Conservation (phyloP, 1,139 yeast species). For the Sugiyamaella castrensis region DNA sequence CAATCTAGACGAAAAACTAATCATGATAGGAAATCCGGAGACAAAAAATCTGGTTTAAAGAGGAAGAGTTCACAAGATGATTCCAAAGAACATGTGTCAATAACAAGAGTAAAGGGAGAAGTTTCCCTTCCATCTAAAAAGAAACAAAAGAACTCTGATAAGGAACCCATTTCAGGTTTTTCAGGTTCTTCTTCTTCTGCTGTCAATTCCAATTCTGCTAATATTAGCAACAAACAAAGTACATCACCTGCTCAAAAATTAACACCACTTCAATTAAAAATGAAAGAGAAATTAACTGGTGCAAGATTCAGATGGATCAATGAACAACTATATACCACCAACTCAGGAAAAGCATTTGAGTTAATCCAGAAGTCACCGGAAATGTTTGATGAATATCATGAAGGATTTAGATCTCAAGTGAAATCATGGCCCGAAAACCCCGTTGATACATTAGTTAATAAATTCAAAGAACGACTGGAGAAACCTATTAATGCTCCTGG, state of each 20-base stretch:
- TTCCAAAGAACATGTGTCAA: conserved; percentile 10
- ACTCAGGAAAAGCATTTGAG: conserved; percentile 71
- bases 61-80: conserved; percentile 13
- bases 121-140: not conserved
- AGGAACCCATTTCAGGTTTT: no score
- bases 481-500: conserved; percentile 90
- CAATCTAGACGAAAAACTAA: no score
- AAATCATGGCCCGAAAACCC: conserved; percentile 99
- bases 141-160: not conserved
- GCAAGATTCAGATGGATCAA: conserved; percentile 97
- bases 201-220: not conserved
- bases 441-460: conserved; percentile 78
- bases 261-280: conserved; percentile 90
- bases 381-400: conserved; percentile 89
- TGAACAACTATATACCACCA: conserved; percentile 84
- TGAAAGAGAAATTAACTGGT: conserved; percentile 92
- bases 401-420: conserved; percentile 92
- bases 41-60: conserved; percentile 16
- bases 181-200: not conserved
- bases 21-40: conserved; percentile 2
- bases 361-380: conserved; percentile 79
- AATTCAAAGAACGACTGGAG: conserved; percentile 57
- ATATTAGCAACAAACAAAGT: not conserved
- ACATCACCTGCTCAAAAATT: conserved; percentile 42
- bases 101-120: conserved; percentile 1